Evolutionary conservation across 1,284 basidiomycete genomes (phyloP).

Genomic region (Cryptococcus amylolentus): DNA sequence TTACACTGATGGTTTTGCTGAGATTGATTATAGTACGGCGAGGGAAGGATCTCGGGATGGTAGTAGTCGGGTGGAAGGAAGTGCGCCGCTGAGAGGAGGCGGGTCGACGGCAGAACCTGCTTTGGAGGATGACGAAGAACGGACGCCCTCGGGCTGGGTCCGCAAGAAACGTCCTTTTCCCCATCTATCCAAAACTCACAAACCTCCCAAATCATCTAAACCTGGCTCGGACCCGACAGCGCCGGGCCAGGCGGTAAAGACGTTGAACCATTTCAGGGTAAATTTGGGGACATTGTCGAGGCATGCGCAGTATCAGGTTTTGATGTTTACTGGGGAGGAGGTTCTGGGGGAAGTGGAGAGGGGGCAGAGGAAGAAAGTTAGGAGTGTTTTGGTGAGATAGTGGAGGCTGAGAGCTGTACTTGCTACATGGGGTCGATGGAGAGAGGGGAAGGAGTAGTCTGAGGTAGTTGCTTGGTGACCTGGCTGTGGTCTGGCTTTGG

Average conservation of each 20-base stretch:
- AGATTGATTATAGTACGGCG: slow-evolving; percentile 6
- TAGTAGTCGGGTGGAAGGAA: no score
- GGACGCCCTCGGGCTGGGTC: slow-evolving; percentile 41
- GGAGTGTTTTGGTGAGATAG: background rate
- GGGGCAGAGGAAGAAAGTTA: slow-evolving; percentile 53
- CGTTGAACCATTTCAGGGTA: slow-evolving; percentile 57
- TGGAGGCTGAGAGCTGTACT: no score
- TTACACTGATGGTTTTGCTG: slow-evolving; percentile 26
- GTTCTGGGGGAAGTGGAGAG: slow-evolving; percentile 55
- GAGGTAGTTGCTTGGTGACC: no score
- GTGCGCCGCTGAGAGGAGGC: no score
- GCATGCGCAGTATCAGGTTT: slow-evolving; percentile 47
- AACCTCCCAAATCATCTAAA: background rate
- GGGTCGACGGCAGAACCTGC: background rate
- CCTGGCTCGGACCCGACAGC: background rate
- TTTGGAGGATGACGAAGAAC: slow-evolving; percentile 36
- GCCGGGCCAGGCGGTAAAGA: slow-evolving; percentile 3
- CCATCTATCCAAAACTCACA: background rate
- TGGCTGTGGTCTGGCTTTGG: no score
- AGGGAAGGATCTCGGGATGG: background rate
- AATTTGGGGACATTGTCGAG: slow-evolving; percentile 53
- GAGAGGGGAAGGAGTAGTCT: no score
- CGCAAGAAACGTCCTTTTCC: slow-evolving; percentile 25
- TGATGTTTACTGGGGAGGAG: slow-evolving; percentile 36
- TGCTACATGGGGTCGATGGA: no score